Percentiles rank a stretch among this genome's conserved stretches.
These are phyloP conservation scores for Colletotrichum camelliae DNA, from an alignment of 2,329 filamentous ascomycete genomes.

Conservation along the genomic window DNA sequence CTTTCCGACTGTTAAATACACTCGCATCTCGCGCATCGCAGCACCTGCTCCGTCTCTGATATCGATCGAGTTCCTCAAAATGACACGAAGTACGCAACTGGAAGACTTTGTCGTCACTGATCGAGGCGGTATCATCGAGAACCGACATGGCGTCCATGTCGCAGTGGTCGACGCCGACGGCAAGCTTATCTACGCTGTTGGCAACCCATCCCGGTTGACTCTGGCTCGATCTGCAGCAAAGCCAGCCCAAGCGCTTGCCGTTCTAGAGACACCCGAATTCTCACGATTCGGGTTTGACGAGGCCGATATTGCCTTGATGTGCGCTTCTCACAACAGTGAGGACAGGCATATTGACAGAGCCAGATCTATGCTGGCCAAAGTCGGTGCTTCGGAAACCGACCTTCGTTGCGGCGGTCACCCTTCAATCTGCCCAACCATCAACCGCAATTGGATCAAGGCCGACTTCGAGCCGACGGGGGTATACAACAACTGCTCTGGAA, in stretches of 20 bases:
- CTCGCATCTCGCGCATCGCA: not conserved
- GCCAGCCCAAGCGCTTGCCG: conserved; percentile 47
- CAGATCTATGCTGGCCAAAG: conserved; percentile 40
- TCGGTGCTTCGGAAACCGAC: conserved; percentile 36
- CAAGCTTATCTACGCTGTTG: conserved; percentile 41
- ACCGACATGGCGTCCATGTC: conserved; percentile 47
- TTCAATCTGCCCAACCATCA: conserved; percentile 37
- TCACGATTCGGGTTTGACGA: conserved; percentile 41
- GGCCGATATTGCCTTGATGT: conserved; percentile 50
- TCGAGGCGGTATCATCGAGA: conserved; percentile 46
- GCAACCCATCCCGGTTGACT: conserved; percentile 45
- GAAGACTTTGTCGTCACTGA: conserved; percentile 39
- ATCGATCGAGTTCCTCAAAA: not conserved
- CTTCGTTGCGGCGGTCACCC: conserved; percentile 49
- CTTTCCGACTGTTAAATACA: not conserved
- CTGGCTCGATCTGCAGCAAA: conserved; percentile 52
- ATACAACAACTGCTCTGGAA: conserved; percentile 53
- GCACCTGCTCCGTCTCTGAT: not conserved
- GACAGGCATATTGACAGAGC: conserved; percentile 43
- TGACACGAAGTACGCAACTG: not conserved
- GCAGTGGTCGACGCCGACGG: conserved; percentile 43
- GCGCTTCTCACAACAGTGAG: conserved; percentile 52
- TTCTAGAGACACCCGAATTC: conserved; percentile 45
- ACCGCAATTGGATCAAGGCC: conserved; percentile 41
- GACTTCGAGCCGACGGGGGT: conserved; percentile 42